These are phyloP conservation scores for Aspergillus ellipticus DNA, from an alignment of 495 filamentous ascomycete genomes.

Conservation along the genomic window DNA sequence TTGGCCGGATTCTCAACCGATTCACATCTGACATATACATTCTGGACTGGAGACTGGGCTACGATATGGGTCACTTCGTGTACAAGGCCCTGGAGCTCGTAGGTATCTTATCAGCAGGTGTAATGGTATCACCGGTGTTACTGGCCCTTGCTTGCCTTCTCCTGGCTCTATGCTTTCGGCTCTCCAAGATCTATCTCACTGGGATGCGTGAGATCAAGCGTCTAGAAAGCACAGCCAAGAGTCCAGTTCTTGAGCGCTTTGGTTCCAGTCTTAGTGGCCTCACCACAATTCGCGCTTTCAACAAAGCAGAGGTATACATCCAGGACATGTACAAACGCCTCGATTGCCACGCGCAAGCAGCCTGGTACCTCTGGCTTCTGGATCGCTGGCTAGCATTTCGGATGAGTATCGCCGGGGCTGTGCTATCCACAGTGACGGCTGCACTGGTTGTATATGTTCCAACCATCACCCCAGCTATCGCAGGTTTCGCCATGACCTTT, in stretches of 20 bases:
- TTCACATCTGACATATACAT: constrained; percentile 72
- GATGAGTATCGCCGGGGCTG: constrained; percentile 64
- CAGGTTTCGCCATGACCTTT: constrained; percentile 72
- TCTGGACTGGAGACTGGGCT: constrained; percentile 58
- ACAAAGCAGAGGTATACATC: constrained; percentile 58
- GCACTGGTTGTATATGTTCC: constrained; percentile 59
- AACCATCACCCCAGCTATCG: constrained; percentile 67
- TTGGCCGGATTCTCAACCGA: constrained; percentile 71
- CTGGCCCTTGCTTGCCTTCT: constrained; percentile 21
- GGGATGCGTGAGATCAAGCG: constrained; percentile 70
- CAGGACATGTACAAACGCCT: constrained; percentile 59
- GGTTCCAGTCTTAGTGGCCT: constrained; percentile 62
- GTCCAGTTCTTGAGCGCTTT: constrained; percentile 71
- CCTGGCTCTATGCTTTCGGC: constrained; percentile 45
- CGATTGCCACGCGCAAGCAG: constrained; percentile 55
- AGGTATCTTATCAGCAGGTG: constrained; percentile 26
- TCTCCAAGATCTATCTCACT: constrained; percentile 57
- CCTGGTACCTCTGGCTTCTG: constrained; percentile 65
- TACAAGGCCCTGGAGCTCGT: constrained; percentile 41
- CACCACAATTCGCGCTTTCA: constrained; percentile 69
- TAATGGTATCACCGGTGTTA: constrained; percentile 27
- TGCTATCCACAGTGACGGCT: constrained; percentile 65
- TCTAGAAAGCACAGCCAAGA: constrained; percentile 64
- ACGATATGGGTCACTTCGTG: constrained; percentile 54
- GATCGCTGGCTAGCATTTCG: constrained; percentile 72